Conservation (phyloP, 108 stramenopile species). For the Cylindrotheca closterium region DNA sequence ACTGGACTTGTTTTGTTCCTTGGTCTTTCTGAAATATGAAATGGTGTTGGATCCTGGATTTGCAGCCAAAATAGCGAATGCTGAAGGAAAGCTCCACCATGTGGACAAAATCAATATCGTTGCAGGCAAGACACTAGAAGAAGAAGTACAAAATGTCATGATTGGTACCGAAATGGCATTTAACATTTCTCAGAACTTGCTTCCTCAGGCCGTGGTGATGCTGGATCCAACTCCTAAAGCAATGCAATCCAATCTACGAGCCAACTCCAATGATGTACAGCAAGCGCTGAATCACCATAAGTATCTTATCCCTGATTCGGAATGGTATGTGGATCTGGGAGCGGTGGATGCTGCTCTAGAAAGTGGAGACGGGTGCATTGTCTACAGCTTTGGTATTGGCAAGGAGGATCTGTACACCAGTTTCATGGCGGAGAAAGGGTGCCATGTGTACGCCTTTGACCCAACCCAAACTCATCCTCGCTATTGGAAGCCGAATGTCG, state of each 20-base stretch:
- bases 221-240: too few relatives aligned
- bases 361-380: neutral
- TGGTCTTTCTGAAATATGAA: too few relatives aligned
- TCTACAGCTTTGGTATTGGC: neutral
- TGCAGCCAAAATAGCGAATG: too few relatives aligned
- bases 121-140: too few relatives aligned
- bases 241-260: too few relatives aligned
- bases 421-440: neutral
- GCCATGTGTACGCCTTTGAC: conserved; percentile 1
- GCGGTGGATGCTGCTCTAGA: neutral
- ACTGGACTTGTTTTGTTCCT: too few relatives aligned
- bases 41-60: too few relatives aligned
- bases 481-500: neutral
- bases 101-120: too few relatives aligned
- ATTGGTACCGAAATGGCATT: neutral
- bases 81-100: too few relatives aligned
- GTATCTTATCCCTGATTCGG: neutral
- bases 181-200: neutral
- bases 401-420: neutral
- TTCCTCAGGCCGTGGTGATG: neutral
- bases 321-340: neutral
- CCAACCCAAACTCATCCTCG: neutral
- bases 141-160: neutral
- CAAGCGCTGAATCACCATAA: too few relatives aligned
- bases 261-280: too few relatives aligned